Evolutionary conservation across 176 grass and related monocot genomes (phyloP), one percentile per base, ranked within the genome.

Genomic region (Echinochloa phyllopogon): DNA sequence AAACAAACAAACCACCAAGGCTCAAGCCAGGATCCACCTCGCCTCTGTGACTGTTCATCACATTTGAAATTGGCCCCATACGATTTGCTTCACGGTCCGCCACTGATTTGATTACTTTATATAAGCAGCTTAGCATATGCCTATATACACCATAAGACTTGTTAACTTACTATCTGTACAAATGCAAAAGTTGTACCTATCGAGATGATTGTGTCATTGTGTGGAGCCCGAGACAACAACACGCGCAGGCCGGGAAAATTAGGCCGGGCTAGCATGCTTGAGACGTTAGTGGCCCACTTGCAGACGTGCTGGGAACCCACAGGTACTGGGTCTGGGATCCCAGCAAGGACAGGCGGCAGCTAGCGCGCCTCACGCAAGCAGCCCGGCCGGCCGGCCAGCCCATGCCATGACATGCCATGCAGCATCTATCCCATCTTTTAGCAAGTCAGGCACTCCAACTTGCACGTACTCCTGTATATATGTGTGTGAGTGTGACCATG

Each of bases 341-440:
- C 62, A 25, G n/a, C 23, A 72, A 51, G 84, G 75, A 72, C 75
- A 67, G 6, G 80, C 68, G 53, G 53, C 24, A 6, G 59, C 4
- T 29, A 51, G 39, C 40, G 65, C 69, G 49, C 25, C 84, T 38
- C 84, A 80, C 76, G 76, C 76, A 80, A 86, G 55, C 53, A 60
- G 29, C 50, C n/a, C 53, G 49, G 29, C 50, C n/a, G 24, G 10
- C 59, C 11, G 58, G 57, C n/a, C 58, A 14, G 49, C 62, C 49
- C 23, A 29, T 20, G 3, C 71, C 62, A 69, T 21, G 51, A 40
- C 78, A 79, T 55, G 72, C 21, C 71, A 78, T 66, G 48, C 71
- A 49, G 60, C 70, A 50, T 49, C 69, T 47, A 49, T 45, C 84
- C 33, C 70, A 75, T 87, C 29, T 40, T 65, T 77, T 68, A 68